phyloP scores from a whole-genome alignment of 805 yeast genomes.

The Metschnikowia continentalis region DNA sequence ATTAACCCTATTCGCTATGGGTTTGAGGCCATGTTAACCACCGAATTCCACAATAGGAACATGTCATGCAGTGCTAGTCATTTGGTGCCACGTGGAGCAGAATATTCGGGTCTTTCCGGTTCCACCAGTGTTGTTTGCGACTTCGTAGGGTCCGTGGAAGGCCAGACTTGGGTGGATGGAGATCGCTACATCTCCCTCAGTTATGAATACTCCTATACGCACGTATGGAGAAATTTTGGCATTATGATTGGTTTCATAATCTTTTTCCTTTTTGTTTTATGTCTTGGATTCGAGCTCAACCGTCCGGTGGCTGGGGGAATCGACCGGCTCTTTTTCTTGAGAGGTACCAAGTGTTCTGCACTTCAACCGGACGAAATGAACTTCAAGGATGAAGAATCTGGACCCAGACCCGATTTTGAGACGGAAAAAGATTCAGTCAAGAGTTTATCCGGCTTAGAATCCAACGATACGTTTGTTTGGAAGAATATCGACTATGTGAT shows the following conservation, averaged over 20 bases:
- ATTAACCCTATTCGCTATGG: conserved; percentile 27
- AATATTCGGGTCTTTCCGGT: conserved; percentile 10
- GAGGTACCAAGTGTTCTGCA: neutral
- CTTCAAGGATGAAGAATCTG: conserved; percentile 33
- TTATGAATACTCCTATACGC: conserved; percentile 27
- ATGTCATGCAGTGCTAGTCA: conserved; percentile 14
- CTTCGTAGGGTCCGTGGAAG: conserved; percentile 14
- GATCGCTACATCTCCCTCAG: conserved; percentile 32
- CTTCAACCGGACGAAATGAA: conserved; percentile 38
- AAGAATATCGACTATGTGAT: neutral
- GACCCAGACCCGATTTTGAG: too few species aligned
- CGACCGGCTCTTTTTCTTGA: neutral
- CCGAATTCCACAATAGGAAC: conserved; percentile 25
- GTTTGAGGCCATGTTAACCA: conserved; percentile 23
- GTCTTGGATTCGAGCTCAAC: neutral
- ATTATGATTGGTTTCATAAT: conserved; percentile 46
- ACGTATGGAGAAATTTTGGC: conserved; percentile 66
- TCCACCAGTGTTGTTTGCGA: conserved; percentile 17
- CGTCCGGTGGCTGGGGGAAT: neutral
- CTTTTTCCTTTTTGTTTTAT: conserved; percentile 33
- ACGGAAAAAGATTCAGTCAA: too few species aligned
- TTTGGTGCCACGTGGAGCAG: conserved; percentile 22
- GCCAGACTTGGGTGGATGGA: conserved; percentile 22
- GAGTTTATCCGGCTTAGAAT: neutral
- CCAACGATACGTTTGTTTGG: neutral